phyloP scores from a whole-genome alignment of 2,329 filamentous ascomycete species.

The Pseudogymnoascus sp. region DNA sequence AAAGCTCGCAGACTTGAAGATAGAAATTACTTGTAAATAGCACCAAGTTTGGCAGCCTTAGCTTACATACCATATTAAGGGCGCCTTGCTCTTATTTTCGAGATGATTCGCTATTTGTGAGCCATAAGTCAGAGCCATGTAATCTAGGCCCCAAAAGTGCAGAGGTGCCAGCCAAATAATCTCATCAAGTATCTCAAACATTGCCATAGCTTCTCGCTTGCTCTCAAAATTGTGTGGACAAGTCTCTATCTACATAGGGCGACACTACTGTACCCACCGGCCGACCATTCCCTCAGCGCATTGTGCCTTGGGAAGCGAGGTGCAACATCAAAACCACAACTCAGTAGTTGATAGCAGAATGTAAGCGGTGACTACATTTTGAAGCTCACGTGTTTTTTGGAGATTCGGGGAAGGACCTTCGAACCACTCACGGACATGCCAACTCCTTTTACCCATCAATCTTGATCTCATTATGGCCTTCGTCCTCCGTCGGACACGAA shows the following conservation, averaged over 20 bases:
- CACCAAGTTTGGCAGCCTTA: no score
- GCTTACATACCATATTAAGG: no score
- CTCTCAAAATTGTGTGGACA: slow-evolving; percentile 29
- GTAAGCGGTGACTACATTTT: no score
- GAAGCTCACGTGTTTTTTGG: no score
- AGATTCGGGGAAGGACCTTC: no score
- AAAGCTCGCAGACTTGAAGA: background rate
- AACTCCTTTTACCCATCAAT: background rate
- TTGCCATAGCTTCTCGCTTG: slow-evolving; percentile 29
- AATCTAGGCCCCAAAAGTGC: no score
- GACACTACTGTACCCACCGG: slow-evolving; percentile 29
- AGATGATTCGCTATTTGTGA: no score
- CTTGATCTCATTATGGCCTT: background rate
- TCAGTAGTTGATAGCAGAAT: no score
- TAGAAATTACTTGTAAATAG: background rate
- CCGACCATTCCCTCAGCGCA: slow-evolving; percentile 30
- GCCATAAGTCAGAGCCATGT: no score
- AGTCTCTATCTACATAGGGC: slow-evolving; percentile 29
- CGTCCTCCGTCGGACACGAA: background rate
- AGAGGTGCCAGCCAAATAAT: background rate
- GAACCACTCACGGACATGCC: background rate
- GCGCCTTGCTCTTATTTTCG: no score
- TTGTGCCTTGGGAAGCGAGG: slow-evolving; percentile 32
- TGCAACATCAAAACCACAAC: no score
- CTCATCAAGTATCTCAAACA: slow-evolving; percentile 27